phyloP scores from a whole-genome alignment of 495 filamentous ascomycete species.

The Monascus purpureus region DNA sequence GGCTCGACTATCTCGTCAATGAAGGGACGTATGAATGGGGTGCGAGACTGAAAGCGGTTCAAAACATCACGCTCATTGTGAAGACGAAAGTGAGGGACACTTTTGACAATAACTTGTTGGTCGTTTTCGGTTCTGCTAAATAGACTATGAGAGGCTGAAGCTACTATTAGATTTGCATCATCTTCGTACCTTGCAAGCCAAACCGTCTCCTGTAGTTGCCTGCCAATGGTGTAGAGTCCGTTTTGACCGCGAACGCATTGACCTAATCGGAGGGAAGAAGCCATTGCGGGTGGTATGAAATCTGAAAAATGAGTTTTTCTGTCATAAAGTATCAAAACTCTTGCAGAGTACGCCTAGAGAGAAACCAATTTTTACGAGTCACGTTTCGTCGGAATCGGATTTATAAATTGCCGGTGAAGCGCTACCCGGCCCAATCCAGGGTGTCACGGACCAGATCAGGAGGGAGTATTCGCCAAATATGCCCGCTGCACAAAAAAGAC shows the following conservation, averaged over 20 bases:
- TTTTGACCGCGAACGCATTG: neutral
- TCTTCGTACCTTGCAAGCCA: slow-evolving; percentile 20
- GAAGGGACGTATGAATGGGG: slow-evolving; percentile 17
- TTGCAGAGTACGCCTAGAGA: too few relatives aligned
- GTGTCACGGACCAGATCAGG: too few relatives aligned
- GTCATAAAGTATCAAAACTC: too few relatives aligned
- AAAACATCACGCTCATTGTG: slow-evolving; percentile 28
- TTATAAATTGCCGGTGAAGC: too few relatives aligned
- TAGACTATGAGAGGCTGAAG: neutral
- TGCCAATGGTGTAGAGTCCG: slow-evolving; percentile 1
- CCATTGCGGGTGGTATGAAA: too few relatives aligned
- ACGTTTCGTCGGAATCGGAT: too few relatives aligned
- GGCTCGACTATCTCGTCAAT: slow-evolving; percentile 26
- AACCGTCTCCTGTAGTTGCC: slow-evolving; percentile 9
- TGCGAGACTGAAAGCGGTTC: slow-evolving; percentile 22
- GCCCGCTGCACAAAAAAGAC: too few relatives aligned
- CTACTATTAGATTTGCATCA: neutral
- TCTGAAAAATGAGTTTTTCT: too few relatives aligned
- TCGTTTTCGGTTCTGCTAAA: slow-evolving; percentile 11
- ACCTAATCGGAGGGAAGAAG: slow-evolving; percentile 1
- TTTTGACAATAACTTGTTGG: slow-evolving; percentile 23
- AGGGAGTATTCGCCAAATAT: too few relatives aligned
- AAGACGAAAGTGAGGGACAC: slow-evolving; percentile 13
- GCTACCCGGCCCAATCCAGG: too few relatives aligned
- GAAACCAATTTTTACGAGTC: too few relatives aligned